Base-by-base conservation (phyloP, 1,284 basidiomycete species). In the Ustilago nuda region DNA sequence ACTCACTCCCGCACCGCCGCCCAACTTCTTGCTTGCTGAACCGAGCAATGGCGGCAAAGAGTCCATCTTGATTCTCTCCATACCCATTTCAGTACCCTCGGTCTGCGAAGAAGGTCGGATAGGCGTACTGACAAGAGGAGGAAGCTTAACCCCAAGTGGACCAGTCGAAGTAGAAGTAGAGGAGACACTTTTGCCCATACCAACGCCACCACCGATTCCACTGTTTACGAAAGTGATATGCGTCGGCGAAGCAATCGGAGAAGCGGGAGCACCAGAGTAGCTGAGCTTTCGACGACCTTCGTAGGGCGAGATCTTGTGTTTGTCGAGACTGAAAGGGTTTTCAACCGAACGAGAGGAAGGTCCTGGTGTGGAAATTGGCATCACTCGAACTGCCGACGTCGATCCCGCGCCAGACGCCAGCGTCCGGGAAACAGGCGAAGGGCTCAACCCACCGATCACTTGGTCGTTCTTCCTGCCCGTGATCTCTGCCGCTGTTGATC, bases 251-350 rank as follows among this genome's bases (percentile, higher is more conserved):
- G 39, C 66, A 11, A 41, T 56, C 8, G 68, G 66, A 11, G 65
- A 68, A 9, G 45, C 72, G 13, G 66, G 75, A 6, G 50, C 72
- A 39, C 66, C 66, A 27, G 66, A 68, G 55, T 72, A 78, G 61
- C 71, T 73, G 54, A 78, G 65, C 59, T 69, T 73, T 4, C 75
- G 39, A 7, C 70, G 55, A 13, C 59, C 71, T 48, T 68, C 72
- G 52, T 69, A 73, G 3, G 80, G 80, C 46, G 75, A 76, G 55
- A 82, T 78, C 66, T 80, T 81, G 71, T 82, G 81, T 54, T 78
- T 71, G 56, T 82, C 79, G 27, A 82, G 71, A 45, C 76, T 81
- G 62, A 82, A 82, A 3, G 81, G 81, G 59, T 82, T 82, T 55
- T 68, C 61, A 11, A 39, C 62, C 5, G 45, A n/a, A 5, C 72